Evolutionary conservation across 805 yeast genomes (phyloP).

Genomic region (Candida takata): DNA sequence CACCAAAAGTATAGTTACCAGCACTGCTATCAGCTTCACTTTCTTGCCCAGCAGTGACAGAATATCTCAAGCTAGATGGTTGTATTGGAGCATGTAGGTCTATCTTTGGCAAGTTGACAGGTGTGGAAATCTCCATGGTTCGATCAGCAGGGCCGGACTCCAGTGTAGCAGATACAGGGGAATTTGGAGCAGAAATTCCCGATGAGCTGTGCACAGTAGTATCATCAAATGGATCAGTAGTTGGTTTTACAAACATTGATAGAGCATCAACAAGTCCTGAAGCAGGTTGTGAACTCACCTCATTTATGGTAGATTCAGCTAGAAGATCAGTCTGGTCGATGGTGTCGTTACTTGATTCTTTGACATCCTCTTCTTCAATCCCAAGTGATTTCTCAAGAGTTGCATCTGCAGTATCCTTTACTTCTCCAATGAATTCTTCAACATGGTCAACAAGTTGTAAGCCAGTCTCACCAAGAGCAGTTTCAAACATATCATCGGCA

Average conservation of each 20-base stretch:
- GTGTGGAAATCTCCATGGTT: too few relatives aligned
- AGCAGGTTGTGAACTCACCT: background rate
- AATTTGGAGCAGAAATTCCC: background rate
- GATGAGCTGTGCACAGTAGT: background rate
- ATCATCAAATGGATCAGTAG: background rate
- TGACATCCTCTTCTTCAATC: too few relatives aligned
- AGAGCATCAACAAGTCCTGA: background rate
- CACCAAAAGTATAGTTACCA: background rate
- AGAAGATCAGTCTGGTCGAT: background rate
- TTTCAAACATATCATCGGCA: slow-evolving; percentile 9
- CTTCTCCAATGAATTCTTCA: slow-evolving; percentile 5
- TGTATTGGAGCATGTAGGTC: slow-evolving; percentile 1
- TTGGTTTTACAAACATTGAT: background rate
- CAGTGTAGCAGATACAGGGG: too few relatives aligned
- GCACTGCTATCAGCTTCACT: background rate
- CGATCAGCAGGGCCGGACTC: too few relatives aligned
- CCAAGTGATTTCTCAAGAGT: background rate
- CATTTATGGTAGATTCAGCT: background rate
- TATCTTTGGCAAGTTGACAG: background rate
- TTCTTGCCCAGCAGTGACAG: slow-evolving; percentile 1
- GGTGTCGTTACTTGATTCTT: background rate
- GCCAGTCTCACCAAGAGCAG: slow-evolving; percentile 12
- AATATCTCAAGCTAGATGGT: slow-evolving; percentile 3
- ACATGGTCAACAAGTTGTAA: slow-evolving; percentile 8
- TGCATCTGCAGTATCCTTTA: slow-evolving; percentile 2